A percentile compares a stretch with the other conserved stretches of the same genome.
phyloP scores from a whole-genome alignment of 306 rosid species.

The Cucurbita pepo region DNA sequence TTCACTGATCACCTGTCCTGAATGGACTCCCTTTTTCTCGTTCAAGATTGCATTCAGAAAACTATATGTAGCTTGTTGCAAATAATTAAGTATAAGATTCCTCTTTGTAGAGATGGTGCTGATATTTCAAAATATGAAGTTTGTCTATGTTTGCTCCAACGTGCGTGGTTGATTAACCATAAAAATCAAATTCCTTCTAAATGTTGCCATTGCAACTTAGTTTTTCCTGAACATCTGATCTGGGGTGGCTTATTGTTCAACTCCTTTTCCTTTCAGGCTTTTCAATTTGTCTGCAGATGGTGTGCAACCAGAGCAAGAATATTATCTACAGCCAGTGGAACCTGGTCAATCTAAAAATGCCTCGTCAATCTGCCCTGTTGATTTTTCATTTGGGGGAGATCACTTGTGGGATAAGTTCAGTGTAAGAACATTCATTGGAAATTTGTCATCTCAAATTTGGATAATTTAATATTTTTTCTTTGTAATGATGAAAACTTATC shows the following conservation, averaged over 20 bases:
- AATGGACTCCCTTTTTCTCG: background rate
- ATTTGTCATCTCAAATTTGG: background rate
- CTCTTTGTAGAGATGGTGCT: background rate
- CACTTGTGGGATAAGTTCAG: conserved; percentile 94
- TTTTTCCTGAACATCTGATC: background rate
- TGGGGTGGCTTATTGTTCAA: background rate
- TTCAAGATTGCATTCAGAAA: background rate
- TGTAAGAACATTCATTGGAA: conserved; percentile 41
- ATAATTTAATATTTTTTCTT: background rate
- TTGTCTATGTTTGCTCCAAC: background rate
- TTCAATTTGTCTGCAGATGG: conserved; percentile 69
- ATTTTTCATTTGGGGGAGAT: conserved; percentile 85
- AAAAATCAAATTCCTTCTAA: background rate
- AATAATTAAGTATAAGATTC: background rate
- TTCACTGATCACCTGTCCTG: background rate
- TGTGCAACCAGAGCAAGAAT: conserved; percentile 88
- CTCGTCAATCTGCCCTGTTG: conserved; percentile 77
- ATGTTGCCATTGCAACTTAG: background rate
- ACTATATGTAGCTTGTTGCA: background rate
- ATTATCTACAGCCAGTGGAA: conserved; percentile 72
- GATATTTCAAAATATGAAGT: background rate
- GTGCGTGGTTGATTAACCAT: background rate
- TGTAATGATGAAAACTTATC: background rate
- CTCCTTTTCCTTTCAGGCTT: conserved; percentile 38
- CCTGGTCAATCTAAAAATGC: conserved; percentile 68